These are phyloP conservation scores for Papilionanthe hybrid DNA, from an alignment of 116 monocot genomes.

Conservation along the genomic window DNA sequence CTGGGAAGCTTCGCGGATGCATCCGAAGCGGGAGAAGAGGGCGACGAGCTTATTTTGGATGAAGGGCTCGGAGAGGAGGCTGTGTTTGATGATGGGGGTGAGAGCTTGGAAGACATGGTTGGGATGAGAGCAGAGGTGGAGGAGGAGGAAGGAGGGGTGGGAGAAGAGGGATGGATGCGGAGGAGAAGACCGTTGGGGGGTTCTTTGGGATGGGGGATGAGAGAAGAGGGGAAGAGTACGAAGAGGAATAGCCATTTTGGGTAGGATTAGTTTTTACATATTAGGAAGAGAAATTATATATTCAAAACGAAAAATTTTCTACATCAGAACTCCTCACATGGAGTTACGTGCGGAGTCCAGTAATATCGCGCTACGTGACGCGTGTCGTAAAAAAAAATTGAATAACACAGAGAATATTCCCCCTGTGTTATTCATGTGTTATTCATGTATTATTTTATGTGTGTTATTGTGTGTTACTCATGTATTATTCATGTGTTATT, in stretches of 20 bases:
- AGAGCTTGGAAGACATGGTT: constrained; percentile 42
- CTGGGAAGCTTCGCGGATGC: constrained; percentile 32
- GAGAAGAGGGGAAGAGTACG: not conserved
- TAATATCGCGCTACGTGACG: no score
- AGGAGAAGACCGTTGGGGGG: not conserved
- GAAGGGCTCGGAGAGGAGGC: constrained; percentile 25
- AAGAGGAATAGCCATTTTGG: not conserved
- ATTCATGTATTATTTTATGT: no score
- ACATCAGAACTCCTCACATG: no score
- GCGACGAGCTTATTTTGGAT: constrained; percentile 46
- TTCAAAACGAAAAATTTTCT: no score
- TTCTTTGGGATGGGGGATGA: constrained; percentile 9
- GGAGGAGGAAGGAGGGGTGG: constrained; percentile 42
- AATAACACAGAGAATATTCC: no score
- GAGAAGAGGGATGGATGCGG: constrained; percentile 15
- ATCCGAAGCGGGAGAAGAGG: constrained; percentile 49
- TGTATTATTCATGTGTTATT: no score
- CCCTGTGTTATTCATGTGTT: no score
- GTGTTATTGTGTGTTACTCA: no score
- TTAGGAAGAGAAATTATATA: no score
- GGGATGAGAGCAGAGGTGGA: constrained; percentile 35
- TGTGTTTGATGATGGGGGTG: constrained; percentile 41
- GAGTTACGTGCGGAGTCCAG: no score
- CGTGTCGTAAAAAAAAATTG: no score
- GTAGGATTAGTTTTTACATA: not conserved